Base-by-base conservation (phyloP, 2,329 filamentous ascomycete species). In the Dothiorella sarmentorum region DNA sequence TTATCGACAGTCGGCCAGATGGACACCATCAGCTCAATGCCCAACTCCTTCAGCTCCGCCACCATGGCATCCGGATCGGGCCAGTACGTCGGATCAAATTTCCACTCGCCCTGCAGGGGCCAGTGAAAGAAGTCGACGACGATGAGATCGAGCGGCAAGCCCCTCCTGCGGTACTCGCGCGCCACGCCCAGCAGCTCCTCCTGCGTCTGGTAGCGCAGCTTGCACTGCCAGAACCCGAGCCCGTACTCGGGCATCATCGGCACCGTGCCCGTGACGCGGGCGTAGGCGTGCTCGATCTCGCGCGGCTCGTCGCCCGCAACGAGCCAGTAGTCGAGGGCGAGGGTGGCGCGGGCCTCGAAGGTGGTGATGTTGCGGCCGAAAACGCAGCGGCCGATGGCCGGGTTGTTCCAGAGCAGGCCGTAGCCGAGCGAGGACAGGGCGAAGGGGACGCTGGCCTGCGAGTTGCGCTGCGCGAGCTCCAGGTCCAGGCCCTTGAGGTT, bases 171-270 rank as follows among this genome's bases (percentile, higher is more conserved):
- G 62, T 87, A 84, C 65, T 87, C 84, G 4, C 85, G 70, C 0
- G 85, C 85, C 0, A 88, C 79, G 5, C 74, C 69, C 0, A 88
- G 74, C 0, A 87, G 66, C 66, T 88, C 84, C 17, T 86, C 83
- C 64, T 88, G 85, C 0, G 81, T 87, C 68, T 84, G 82, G 63
- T 88, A 88, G 1, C 85, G 77, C 10, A 87, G 72, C 69, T 86
- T 87, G 69, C 83, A 86, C 66, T 88, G 85, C 85, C 85, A 87
- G 66, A 87, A 88, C 0, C 85, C 85, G 0, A 88, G 75, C 0
- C 84, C 85, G 63, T 86, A 87, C 63, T 87, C 85, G 1, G 85
- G 85, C 85, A 88, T 87, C 79, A 84, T 83, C 0, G 85, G 85
- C 0, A 82, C 82, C 31, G 76, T 79, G 0, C 85, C 85, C 0